Evolutionary conservation across 2,329 filamentous ascomycete species (phyloP).

Genomic region (Botryosphaeria agaves): DNA sequence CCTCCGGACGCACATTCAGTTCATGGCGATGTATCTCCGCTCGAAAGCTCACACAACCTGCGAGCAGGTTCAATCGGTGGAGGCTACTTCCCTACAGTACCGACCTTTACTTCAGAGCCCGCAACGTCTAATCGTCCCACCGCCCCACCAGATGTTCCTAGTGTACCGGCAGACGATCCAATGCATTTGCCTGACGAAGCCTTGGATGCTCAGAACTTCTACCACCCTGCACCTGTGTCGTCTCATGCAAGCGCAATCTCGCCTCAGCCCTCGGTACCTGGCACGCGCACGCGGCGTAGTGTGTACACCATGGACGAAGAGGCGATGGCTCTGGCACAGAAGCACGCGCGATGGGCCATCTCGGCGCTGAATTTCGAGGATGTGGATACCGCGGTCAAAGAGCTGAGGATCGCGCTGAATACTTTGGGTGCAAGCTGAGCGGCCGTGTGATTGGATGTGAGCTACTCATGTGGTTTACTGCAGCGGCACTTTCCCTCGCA

Average conservation of each 20-base stretch:
- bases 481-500: too few species aligned
- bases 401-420: slow-evolving; percentile 59
- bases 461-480: too few species aligned
- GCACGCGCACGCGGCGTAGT: slow-evolving; percentile 6
- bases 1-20: slow-evolving; percentile 25
- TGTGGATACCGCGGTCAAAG: slow-evolving; percentile 72
- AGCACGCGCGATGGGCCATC: slow-evolving; percentile 93
- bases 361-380: slow-evolving; percentile 96
- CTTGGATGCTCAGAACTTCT: slow-evolving; percentile 8
- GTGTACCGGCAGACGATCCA: slow-evolving; percentile 3
- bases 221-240: slow-evolving; percentile 2
- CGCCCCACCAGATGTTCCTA: slow-evolving; percentile 10
- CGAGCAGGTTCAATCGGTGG: slow-evolving; percentile 34
- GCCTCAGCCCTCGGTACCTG: slow-evolving; percentile 4
- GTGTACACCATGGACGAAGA: slow-evolving; percentile 45
- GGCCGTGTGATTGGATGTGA: too few species aligned
- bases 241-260: background rate
- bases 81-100: slow-evolving; percentile 39
- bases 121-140: slow-evolving; percentile 17
- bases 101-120: slow-evolving; percentile 24
- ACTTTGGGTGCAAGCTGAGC: slow-evolving; percentile 45
- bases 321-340: slow-evolving; percentile 65
- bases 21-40: slow-evolving; percentile 31
- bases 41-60: slow-evolving; percentile 25
- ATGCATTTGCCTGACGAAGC: too few species aligned